Percentiles rank a stretch among this genome's conserved stretches.
Evolutionary conservation across 139 green algal genomes (phyloP).

Genomic region (Asterochloris sp.): DNA sequence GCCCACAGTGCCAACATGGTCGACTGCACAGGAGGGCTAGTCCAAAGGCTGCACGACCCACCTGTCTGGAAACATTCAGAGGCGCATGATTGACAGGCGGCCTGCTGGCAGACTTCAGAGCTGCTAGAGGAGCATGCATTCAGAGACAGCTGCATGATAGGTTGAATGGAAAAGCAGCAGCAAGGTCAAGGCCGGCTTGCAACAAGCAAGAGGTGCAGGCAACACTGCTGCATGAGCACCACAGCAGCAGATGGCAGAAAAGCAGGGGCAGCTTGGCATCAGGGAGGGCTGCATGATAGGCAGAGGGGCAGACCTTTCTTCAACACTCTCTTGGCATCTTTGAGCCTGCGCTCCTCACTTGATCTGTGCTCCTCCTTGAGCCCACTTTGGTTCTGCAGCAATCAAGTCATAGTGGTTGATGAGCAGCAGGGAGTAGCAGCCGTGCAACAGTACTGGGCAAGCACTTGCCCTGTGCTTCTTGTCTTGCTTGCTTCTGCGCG

Average conservation of each 20-base stretch:
- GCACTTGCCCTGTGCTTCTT: too few species aligned
- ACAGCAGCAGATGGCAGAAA: too few species aligned
- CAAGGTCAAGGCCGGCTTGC: too few species aligned
- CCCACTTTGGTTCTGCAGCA: conserved; percentile 29
- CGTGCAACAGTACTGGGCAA: too few species aligned
- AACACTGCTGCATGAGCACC: not conserved
- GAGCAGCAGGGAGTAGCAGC: too few species aligned
- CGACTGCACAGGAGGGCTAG: not conserved
- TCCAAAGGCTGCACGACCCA: not conserved
- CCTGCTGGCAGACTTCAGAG: not conserved
- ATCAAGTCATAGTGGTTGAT: not conserved
- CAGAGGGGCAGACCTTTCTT: conserved; percentile 28
- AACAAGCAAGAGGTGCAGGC: not conserved
- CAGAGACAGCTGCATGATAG: not conserved
- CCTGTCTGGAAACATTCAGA: not conserved
- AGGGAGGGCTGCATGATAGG: not conserved
- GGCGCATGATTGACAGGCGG: not conserved
- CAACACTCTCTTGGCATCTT: conserved; percentile 39
- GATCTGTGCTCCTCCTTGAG: conserved; percentile 21
- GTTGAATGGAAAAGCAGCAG: not conserved
- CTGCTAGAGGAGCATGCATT: not conserved
- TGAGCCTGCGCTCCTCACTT: conserved; percentile 26
- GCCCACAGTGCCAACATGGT: not conserved
- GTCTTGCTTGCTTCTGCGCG: too few species aligned
- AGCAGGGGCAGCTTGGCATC: not conserved